These are phyloP conservation scores for Artemisia tridentata DNA, from an alignment of 129 eudicot species.

Conservation along the genomic window DNA sequence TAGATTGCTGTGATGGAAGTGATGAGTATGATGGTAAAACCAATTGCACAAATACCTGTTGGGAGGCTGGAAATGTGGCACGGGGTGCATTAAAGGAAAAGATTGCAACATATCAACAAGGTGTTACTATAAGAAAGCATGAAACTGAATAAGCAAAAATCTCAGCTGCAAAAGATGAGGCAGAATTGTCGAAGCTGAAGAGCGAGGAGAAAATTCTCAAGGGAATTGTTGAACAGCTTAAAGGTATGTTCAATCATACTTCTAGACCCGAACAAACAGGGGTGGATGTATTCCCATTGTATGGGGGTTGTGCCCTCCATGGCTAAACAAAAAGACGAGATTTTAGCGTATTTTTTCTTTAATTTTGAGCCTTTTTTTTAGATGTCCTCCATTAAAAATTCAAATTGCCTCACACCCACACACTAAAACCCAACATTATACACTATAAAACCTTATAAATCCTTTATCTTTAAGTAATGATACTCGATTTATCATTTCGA, in stretches of 20 bases:
- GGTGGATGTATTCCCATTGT: no score
- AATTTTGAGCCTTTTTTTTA: no score
- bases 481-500: no score
- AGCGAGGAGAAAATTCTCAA: constrained; percentile 78
- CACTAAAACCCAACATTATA: no score
- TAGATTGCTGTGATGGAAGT: constrained; percentile 99
- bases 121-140: constrained; percentile 56
- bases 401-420: no score
- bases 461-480: no score
- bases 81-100: constrained; percentile 69
- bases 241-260: constrained; percentile 57
- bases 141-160: constrained; percentile 67
- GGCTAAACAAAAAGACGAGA: no score
- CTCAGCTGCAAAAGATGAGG: constrained; percentile 64
- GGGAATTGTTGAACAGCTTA: constrained; percentile 73
- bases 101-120: constrained; percentile 62
- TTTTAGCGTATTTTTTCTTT: no score
- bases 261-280: no score
- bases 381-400: no score
- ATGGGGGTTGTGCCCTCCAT: no score
- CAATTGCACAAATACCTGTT: constrained; percentile 80
- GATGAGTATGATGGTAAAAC: constrained; percentile 89
- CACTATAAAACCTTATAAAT: no score
- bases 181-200: constrained; percentile 65
- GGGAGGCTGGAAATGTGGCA: constrained; percentile 97